Conservation (phyloP, 805 yeast genomes). For the Candida khao-thaluensis region DNA sequence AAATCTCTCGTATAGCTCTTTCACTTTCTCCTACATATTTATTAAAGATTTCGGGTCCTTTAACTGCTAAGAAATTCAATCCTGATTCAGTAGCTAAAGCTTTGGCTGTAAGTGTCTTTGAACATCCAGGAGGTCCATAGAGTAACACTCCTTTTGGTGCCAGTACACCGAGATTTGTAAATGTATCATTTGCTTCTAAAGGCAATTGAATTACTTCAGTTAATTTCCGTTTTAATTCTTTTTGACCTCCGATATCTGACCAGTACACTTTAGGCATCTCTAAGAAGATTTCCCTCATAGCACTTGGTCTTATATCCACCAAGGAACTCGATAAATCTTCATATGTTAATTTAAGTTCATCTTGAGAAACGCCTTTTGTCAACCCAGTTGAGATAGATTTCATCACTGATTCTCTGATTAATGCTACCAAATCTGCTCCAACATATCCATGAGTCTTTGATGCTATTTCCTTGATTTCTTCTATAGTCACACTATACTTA, state of each 20-base stretch:
- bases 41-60: slow-evolving; percentile 94
- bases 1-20: slow-evolving; percentile 87
- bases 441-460: slow-evolving; percentile 92
- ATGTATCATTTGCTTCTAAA: slow-evolving; percentile 74
- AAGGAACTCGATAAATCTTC: slow-evolving; percentile 71
- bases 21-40: slow-evolving; percentile 97
- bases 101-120: slow-evolving; percentile 91
- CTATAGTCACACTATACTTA: slow-evolving; percentile 48
- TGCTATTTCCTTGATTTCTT: slow-evolving; percentile 63
- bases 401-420: slow-evolving; percentile 87
- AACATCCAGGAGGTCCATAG: slow-evolving; percentile 98
- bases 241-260: slow-evolving; percentile 96
- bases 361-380: slow-evolving; percentile 21
- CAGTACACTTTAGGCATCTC: slow-evolving; percentile 94
- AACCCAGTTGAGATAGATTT: slow-evolving; percentile 69
- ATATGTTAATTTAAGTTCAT: slow-evolving; percentile 45
- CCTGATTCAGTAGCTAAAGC: slow-evolving; percentile 96
- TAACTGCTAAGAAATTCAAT: slow-evolving; percentile 87
- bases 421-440: slow-evolving; percentile 90
- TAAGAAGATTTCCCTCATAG: slow-evolving; percentile 92
- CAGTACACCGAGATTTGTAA: slow-evolving; percentile 70
- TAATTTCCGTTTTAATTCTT: slow-evolving; percentile 72
- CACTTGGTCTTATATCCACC: slow-evolving; percentile 86
- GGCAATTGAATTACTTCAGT: slow-evolving; percentile 93
- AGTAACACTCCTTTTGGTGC: slow-evolving; percentile 92